Evolutionary conservation across 768 basidiomycete species (phyloP).

Genomic region (Amanita phalloides): DNA sequence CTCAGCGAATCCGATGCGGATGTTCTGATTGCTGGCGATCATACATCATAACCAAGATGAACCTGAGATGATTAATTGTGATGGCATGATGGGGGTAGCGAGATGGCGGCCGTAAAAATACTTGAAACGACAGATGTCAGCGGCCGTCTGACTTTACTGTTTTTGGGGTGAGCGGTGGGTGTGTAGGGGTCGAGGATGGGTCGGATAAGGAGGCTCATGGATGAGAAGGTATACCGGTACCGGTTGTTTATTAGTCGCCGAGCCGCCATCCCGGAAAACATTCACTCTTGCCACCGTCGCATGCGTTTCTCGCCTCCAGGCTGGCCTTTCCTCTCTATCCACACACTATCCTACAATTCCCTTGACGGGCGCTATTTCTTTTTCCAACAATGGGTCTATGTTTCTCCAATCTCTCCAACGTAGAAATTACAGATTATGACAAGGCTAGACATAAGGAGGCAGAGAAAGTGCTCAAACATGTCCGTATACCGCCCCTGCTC

Average conservation of each 20-base stretch:
- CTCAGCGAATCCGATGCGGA: constrained; percentile 39
- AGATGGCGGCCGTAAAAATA: too few relatives aligned
- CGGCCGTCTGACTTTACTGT: too few relatives aligned
- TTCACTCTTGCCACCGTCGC: not conserved
- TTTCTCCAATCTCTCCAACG: constrained; percentile 46
- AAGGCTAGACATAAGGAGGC: constrained; percentile 54
- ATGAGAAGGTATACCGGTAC: too few relatives aligned
- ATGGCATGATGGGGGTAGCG: too few relatives aligned
- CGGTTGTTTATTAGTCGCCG: not conserved
- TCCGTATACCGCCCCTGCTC: constrained; percentile 19
- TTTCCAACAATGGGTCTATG: constrained; percentile 61
- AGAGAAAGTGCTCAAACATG: constrained; percentile 73
- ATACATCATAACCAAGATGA: too few relatives aligned
- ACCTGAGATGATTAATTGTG: too few relatives aligned
- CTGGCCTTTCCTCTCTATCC: not conserved
- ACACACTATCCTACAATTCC: not conserved
- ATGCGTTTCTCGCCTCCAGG: not conserved
- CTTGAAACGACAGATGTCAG: too few relatives aligned
- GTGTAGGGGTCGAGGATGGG: too few relatives aligned
- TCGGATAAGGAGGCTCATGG: too few relatives aligned
- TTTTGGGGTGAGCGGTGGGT: too few relatives aligned
- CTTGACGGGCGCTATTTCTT: not conserved
- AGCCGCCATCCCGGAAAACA: too few relatives aligned
- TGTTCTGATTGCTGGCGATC: not conserved
- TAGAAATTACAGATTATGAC: constrained; percentile 62